Conservation (phyloP, 768 basidiomycete genomes). For the Suillus plorans region DNA sequence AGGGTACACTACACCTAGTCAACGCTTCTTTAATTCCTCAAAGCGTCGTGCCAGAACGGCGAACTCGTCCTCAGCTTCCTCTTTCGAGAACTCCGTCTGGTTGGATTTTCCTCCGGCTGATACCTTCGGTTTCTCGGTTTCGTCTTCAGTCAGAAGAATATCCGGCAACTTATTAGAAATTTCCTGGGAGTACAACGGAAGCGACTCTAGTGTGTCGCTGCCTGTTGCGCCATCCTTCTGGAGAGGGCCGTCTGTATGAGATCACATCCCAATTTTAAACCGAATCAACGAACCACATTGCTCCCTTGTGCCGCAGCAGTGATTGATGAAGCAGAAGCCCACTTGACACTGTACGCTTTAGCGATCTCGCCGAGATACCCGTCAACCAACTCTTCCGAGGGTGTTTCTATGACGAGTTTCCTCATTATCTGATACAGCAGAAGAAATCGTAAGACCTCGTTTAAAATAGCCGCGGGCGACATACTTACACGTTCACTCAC, state of each 20-base stretch:
- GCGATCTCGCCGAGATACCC: constrained; percentile 90
- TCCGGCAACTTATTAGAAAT: constrained; percentile 44
- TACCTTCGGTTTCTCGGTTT: constrained; percentile 30
- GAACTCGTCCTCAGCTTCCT: constrained; percentile 62
- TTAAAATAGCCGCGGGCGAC: neutral
- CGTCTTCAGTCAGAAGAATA: constrained; percentile 51
- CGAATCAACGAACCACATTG: constrained; percentile 37
- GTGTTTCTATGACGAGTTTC: constrained; percentile 72
- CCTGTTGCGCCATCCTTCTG: constrained; percentile 6
- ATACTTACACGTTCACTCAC: constrained; percentile 79
- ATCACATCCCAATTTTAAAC: neutral
- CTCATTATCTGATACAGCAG: constrained; percentile 56
- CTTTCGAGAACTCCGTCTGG: constrained; percentile 8
- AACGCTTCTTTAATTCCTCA: constrained; percentile 84
- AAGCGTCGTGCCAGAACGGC: constrained; percentile 77
- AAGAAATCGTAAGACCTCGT: constrained; percentile 2
- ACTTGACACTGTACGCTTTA: constrained; percentile 77
- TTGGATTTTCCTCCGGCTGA: constrained; percentile 7
- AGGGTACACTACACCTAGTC: constrained; percentile 14
- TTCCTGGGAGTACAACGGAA: constrained; percentile 30
- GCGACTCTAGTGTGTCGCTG: constrained; percentile 16
- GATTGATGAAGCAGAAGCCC: constrained; percentile 44
- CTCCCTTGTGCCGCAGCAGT: constrained; percentile 33
- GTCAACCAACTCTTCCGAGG: constrained; percentile 74
- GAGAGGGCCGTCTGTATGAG: neutral